Base-by-base conservation (phyloP, 257 asterid genomes). In the Petunia secreta region DNA sequence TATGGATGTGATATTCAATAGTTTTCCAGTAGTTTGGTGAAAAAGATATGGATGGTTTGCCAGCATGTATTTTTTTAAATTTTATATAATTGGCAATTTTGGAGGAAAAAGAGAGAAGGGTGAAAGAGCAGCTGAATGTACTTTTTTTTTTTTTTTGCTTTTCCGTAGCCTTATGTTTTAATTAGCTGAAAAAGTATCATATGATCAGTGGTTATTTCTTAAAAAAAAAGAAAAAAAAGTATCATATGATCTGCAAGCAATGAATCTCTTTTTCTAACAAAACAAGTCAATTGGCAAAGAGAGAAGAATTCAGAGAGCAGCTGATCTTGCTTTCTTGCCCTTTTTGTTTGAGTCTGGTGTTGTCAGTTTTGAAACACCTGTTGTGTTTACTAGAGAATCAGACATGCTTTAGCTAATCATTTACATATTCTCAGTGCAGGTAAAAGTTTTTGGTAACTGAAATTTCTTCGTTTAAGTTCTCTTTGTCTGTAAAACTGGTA, bases 221-320 rank as follows among this genome's bases (percentile, higher is more conserved):
- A 25, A 25, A 25, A 25, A 25, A 25, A 25, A 25, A 25, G 25
- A 25, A 8, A 50, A 48, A 73, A 48, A 73, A 13, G 6, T 73
- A 50, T 40, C 50, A 50, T 50, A 73, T 73, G 62, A 50, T 50
- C 13, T 8, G 14, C 43, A 73, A 3, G 46, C 36, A 34, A 44
- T 11, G 78, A 48, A 73, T 73, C 78, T 16, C 78, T 73, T 34
- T 10, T 73, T 73, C 44, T 73, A 36, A 46, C n/a, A 71, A 48
- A 34, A 7, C 46, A 73, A 73, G 46, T 73, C 34, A 50, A 50
- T 50, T 50, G 78, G 78, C 36, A 50, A 73, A 50, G 34, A 71
- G 77, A 73, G 78, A 39, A 34, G 10, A 73, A 73, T 11, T 34
- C 7, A 34, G 36, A 50, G 43, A 11, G 15, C 46, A 50, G 6